Base-by-base conservation (phyloP, 192 early-diverging fungal genomes). In the Entomortierella lignicola region DNA sequence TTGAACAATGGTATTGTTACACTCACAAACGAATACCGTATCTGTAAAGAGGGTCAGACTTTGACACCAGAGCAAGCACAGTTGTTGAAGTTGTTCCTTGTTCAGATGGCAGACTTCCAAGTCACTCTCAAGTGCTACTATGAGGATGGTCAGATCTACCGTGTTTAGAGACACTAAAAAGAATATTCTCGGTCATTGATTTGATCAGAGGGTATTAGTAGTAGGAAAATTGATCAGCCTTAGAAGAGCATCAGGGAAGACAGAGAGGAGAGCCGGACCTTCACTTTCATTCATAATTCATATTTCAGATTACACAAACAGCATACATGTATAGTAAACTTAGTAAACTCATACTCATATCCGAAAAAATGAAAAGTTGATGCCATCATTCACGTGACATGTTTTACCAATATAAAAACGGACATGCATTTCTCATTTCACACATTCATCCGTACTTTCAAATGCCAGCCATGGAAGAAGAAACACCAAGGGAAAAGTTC, bases 51-150 rank as follows among this genome's bases (percentile, higher is more conserved):
- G 64, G 95, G 94, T 41, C 90, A 97, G 52, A 85, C 80, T 25
- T 86, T 99, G 47, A 95, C 94, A 4, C 88, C 95, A 21, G 90
- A 96, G 57, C 95, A 97, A 84, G 91, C 96, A 4, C 91, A 97
- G 68, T 74, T 99, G 37, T 84, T 99, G 83, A 97, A 96, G 86
- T 89, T 94, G 58, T 96, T 98, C 69, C 91, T 91, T 74, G 83
- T 91, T 68, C 91, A 94, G 82, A 90, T 94, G 87, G 91, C 96
- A 30, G 91, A 93, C 55, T 98, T 98, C 89, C 89, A 92, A 61
- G 86, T 98, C 41, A 85, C 89, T 29, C 80, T 95, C 26, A 65
- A 92, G 55, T 87, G 90, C 62, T 91, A 95, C 71, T 94, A 90
- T 83, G 65, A 88, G 52, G 84, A 90, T 42, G 93, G 89, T 44